Conservation (phyloP, 129 eudicot species). For the Saposhnikovia divaricata region DNA sequence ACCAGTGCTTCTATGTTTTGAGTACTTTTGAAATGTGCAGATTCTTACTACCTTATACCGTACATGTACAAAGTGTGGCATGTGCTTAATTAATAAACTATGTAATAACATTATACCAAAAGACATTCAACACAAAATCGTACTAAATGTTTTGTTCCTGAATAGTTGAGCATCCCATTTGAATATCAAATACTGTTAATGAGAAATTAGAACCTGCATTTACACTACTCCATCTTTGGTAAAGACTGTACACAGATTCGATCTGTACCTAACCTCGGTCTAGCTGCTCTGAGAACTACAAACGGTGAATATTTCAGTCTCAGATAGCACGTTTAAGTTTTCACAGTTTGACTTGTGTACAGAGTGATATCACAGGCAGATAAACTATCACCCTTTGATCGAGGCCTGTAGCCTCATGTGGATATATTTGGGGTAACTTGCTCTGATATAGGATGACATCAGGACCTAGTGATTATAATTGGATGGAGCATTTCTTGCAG, state of each 20-base stretch:
- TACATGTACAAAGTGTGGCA: too few species aligned
- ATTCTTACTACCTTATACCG: neutral
- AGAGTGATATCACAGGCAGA: neutral
- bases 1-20: neutral
- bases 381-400: neutral
- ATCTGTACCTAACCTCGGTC: neutral
- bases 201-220: neutral
- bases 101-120: too few species aligned
- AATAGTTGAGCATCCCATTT: too few species aligned
- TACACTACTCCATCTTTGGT: neutral
- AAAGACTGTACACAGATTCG: neutral
- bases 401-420: neutral
- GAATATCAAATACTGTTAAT: too few species aligned
- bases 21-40: neutral
- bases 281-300: neutral
- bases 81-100: too few species aligned
- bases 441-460: too few species aligned
- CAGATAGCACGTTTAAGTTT: neutral
- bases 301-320: neutral
- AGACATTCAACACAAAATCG: too few species aligned
- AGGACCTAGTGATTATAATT: too few species aligned
- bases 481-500: too few species aligned
- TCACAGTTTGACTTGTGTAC: neutral
- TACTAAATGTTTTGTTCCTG: too few species aligned
- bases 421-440: too few species aligned